phyloP scores from a whole-genome alignment of 2,329 filamentous ascomycete genomes.

The Fusarium citri region DNA sequence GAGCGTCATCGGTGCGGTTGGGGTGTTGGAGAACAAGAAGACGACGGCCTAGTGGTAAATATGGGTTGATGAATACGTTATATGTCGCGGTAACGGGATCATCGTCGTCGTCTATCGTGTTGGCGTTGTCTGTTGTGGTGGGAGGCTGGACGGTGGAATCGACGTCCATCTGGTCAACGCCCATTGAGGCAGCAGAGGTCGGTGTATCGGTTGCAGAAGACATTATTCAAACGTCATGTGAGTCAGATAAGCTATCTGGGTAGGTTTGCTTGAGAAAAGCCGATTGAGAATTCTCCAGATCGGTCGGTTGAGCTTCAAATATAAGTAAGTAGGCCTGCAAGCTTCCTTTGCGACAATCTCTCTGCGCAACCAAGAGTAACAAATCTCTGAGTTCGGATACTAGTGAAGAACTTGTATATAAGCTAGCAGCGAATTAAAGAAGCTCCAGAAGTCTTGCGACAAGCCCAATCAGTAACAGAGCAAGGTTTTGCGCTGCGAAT shows the following conservation, averaged over 20 bases:
- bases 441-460: background rate
- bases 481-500: background rate
- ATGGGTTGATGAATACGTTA: slow-evolving; percentile 86
- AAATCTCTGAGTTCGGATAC: background rate
- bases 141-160: slow-evolving; percentile 31
- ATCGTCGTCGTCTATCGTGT: slow-evolving; percentile 50
- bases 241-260: background rate
- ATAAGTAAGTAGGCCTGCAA: slow-evolving; percentile 11
- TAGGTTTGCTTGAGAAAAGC: background rate
- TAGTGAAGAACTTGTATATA: too few relatives aligned
- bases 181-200: slow-evolving; percentile 34
- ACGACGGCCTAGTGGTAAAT: slow-evolving; percentile 69
- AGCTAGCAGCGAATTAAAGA: background rate
- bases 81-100: slow-evolving; percentile 82
- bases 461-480: background rate
- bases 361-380: background rate
- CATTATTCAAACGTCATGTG: slow-evolving; percentile 6
- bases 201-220: slow-evolving; percentile 19
- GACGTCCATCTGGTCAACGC: slow-evolving; percentile 38
- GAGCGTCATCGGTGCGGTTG: slow-evolving; percentile 72
- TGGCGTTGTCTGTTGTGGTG: slow-evolving; percentile 7
- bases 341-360: slow-evolving; percentile 29
- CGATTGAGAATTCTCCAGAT: background rate
- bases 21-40: slow-evolving; percentile 91
- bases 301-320: background rate